Percentiles rank a stretch among this genome's conserved stretches.
Conservation (phyloP, 495 filamentous ascomycete species). For the Pseudevernia furfuracea region DNA sequence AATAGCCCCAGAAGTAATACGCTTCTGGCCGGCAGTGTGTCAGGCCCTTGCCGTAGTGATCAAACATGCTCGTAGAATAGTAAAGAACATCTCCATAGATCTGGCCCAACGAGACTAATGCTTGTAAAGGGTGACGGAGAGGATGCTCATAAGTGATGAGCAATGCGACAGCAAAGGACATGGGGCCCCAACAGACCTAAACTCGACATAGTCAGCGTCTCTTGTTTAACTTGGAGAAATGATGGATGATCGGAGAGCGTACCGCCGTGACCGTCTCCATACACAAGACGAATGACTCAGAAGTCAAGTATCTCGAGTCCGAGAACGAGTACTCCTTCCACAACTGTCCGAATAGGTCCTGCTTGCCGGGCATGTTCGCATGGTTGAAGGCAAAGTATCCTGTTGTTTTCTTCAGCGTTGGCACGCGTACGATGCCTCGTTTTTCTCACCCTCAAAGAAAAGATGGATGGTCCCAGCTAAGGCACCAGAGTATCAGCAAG, state of each 20-base stretch:
- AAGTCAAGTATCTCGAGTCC: slow-evolving; percentile 74
- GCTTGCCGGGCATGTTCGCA: slow-evolving; percentile 47
- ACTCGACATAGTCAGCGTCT: slow-evolving; percentile 3
- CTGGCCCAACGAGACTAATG: slow-evolving; percentile 68
- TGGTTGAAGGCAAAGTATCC: slow-evolving; percentile 73
- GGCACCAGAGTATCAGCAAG: slow-evolving; percentile 30
- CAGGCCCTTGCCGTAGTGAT: slow-evolving; percentile 48
- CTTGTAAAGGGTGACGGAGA: slow-evolving; percentile 62
- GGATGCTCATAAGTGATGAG: slow-evolving; percentile 52
- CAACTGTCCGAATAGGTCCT: slow-evolving; percentile 65
- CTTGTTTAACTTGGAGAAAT: slow-evolving; percentile 11
- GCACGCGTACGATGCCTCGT: neutral
- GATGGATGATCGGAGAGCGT: slow-evolving; percentile 32
- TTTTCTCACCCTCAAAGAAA: slow-evolving; percentile 60
- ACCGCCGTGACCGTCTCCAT: slow-evolving; percentile 80
- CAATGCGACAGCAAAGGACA: slow-evolving; percentile 61
- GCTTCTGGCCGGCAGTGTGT: slow-evolving; percentile 68
- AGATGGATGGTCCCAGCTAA: slow-evolving; percentile 62
- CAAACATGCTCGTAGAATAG: slow-evolving; percentile 71
- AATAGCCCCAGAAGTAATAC: slow-evolving; percentile 85
- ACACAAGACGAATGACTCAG: slow-evolving; percentile 72
- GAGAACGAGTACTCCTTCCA: slow-evolving; percentile 87
- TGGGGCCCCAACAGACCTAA: slow-evolving; percentile 67
- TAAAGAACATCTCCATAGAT: slow-evolving; percentile 82
- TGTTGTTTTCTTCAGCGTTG: slow-evolving; percentile 21